These are phyloP conservation scores for Teunomyces atbi DNA, from an alignment of 805 yeast species.

Conservation along the genomic window DNA sequence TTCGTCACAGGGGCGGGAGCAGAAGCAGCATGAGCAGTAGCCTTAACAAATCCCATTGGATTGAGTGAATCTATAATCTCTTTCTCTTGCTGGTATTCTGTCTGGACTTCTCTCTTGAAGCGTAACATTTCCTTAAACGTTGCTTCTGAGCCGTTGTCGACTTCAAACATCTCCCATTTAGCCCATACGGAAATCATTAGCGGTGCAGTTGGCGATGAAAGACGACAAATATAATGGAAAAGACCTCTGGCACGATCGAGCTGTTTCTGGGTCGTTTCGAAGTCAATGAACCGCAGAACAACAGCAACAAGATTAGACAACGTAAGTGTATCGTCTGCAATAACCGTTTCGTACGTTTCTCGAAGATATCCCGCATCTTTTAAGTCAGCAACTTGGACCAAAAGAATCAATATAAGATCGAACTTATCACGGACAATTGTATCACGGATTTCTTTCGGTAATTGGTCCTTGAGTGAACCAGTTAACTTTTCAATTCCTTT, in stretches of 20 bases:
- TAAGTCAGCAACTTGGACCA: constrained; percentile 2
- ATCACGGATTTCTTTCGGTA: constrained; percentile 11
- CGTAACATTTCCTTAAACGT: constrained; percentile 74
- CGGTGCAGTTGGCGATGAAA: constrained; percentile 19
- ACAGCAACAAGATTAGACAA: constrained; percentile 41
- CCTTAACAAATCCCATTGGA: constrained; percentile 51
- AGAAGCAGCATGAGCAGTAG: constrained; percentile 9
- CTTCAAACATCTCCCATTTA: constrained; percentile 73
- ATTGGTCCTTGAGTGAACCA: background rate
- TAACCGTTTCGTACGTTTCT: constrained; percentile 44
- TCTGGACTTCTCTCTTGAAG: constrained; percentile 45
- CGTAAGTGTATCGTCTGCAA: constrained; percentile 42
- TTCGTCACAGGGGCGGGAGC: too few relatives aligned
- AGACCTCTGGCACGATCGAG: constrained; percentile 61
- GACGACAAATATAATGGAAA: constrained; percentile 37
- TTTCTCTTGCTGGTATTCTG: constrained; percentile 16
- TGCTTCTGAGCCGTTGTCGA: constrained; percentile 65
- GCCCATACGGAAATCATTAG: constrained; percentile 45
- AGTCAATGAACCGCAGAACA: constrained; percentile 51
- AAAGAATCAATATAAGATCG: constrained; percentile 16
- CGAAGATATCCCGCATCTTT: constrained; percentile 19
- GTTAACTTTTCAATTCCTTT: constrained; percentile 14
- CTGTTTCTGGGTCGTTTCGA: constrained; percentile 57
- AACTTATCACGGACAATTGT: constrained; percentile 21
- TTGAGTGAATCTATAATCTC: constrained; percentile 17